These are phyloP conservation scores for Inosperma sp. DNA, from an alignment of 768 basidiomycete species.

Conservation along the genomic window DNA sequence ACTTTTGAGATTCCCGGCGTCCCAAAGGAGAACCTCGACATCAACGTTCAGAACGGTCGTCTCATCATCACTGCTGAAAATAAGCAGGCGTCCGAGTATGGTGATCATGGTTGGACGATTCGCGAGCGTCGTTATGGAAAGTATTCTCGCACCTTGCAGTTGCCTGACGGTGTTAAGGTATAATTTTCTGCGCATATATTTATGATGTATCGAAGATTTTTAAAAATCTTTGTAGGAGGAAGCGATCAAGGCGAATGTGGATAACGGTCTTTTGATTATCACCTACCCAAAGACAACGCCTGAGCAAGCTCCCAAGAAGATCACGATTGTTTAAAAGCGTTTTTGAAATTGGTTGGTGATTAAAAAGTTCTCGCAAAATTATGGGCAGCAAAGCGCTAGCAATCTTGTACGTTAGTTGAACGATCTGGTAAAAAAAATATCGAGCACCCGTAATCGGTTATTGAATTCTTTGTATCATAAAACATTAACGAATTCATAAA, in stretches of 20 bases:
- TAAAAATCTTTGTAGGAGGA: slow-evolving; percentile 25
- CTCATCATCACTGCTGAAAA: slow-evolving; percentile 51
- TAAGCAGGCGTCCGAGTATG: slow-evolving; percentile 27
- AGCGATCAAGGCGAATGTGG: slow-evolving; percentile 38
- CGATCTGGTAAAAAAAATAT: no score
- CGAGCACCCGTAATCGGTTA: no score
- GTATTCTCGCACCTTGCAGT: slow-evolving; percentile 43
- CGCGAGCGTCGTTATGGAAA: slow-evolving; percentile 47
- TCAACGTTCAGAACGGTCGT: slow-evolving; percentile 47
- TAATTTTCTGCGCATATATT: slow-evolving; percentile 17
- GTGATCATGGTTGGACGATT: slow-evolving; percentile 37
- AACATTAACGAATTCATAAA: no score
- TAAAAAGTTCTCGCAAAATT: no score
- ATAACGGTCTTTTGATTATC: slow-evolving; percentile 45
- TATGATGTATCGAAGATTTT: slow-evolving; percentile 21
- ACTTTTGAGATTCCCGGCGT: slow-evolving; percentile 57
- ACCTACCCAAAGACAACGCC: slow-evolving; percentile 47
- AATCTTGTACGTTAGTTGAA: no score
- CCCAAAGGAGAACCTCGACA: slow-evolving; percentile 44
- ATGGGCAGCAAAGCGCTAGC: no score
- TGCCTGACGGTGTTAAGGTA: slow-evolving; percentile 52
- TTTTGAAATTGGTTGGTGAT: neutral
- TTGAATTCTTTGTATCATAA: no score
- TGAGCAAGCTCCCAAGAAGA: slow-evolving; percentile 30
- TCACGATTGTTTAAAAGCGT: slow-evolving; percentile 28